Conservation (phyloP, 169 alveolate genomes). For the Eimeria brunetti region DNA sequence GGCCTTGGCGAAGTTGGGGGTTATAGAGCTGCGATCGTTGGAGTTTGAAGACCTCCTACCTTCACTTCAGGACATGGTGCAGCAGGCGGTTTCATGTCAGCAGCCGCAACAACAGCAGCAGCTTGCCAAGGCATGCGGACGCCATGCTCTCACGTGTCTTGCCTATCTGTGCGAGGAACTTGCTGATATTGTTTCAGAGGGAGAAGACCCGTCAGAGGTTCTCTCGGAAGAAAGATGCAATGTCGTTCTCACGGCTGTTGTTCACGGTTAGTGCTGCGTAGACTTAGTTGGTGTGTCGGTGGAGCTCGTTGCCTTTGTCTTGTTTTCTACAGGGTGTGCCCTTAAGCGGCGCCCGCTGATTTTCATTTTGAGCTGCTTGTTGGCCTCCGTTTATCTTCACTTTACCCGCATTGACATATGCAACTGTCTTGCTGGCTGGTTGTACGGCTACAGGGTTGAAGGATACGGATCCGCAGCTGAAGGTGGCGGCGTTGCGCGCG, state of each 20-base stretch:
- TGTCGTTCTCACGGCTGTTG: constrained; percentile 86
- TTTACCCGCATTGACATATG: neutral
- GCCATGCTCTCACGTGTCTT: constrained; percentile 84
- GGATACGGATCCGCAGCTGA: constrained; percentile 83
- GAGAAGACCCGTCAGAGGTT: constrained; percentile 80
- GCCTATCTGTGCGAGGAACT: constrained; percentile 86
- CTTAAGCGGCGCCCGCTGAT: too few species aligned
- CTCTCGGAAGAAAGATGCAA: constrained; percentile 83
- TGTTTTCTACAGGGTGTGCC: neutral
- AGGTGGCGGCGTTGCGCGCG: constrained; percentile 86
- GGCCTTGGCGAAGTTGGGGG: constrained; percentile 85
- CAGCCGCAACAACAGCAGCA: constrained; percentile 77
- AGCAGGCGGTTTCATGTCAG: constrained; percentile 61
- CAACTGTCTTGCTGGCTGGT: neutral
- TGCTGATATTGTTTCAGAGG: constrained; percentile 82
- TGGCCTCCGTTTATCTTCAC: neutral
- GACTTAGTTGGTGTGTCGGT: neutral
- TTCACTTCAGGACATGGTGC: constrained; percentile 81
- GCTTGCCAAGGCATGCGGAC: constrained; percentile 78
- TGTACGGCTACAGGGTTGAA: constrained; percentile 75
- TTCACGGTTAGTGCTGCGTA: constrained; percentile 70
- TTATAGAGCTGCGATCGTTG: constrained; percentile 84
- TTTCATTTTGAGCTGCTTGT: too few species aligned
- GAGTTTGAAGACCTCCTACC: constrained; percentile 85
- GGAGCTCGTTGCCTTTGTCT: neutral